These are phyloP conservation scores for Acanthamoeba healyi DNA, from an alignment of 208 protist species.

Conservation along the genomic window DNA sequence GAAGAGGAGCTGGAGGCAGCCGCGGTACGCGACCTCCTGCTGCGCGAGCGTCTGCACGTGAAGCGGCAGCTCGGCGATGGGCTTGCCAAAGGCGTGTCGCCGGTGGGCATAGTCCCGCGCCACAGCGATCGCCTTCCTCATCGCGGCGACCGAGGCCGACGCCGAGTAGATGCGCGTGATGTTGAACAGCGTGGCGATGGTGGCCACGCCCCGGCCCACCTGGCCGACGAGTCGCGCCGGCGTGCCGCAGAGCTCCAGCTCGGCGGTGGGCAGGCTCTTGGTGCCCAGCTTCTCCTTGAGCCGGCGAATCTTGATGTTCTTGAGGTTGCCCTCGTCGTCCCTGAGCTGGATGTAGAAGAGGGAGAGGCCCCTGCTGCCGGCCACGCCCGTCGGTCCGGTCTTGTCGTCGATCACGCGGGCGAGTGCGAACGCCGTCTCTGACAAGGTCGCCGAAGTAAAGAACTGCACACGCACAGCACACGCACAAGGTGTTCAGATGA, in stretches of 20 bases:
- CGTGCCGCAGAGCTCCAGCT: slow-evolving; percentile 76
- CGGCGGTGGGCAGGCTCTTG: slow-evolving; percentile 83
- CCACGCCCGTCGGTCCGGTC: slow-evolving; percentile 14
- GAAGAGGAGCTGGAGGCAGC: slow-evolving; percentile 67
- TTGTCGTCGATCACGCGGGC: slow-evolving; percentile 60
- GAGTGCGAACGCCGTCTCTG: slow-evolving; percentile 74
- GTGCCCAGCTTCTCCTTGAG: slow-evolving; percentile 86
- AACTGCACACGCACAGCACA: slow-evolving; percentile 28
- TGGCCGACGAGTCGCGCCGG: slow-evolving; percentile 69
- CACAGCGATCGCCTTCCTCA: slow-evolving; percentile 52
- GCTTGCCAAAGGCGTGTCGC: slow-evolving; percentile 74
- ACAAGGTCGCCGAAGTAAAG: slow-evolving; percentile 75
- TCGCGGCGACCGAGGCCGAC: neutral
- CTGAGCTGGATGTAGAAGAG: slow-evolving; percentile 68
- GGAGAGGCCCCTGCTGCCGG: slow-evolving; percentile 71
- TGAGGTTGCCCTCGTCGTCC: slow-evolving; percentile 61
- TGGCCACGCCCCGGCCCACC: slow-evolving; percentile 70
- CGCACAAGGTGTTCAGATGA: slow-evolving; percentile 11
- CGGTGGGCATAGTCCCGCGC: slow-evolving; percentile 75
- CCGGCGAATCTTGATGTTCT: slow-evolving; percentile 71
- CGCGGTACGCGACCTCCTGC: slow-evolving; percentile 69
- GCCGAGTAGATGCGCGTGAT: slow-evolving; percentile 76
- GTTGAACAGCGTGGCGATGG: slow-evolving; percentile 75
- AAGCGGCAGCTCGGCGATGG: slow-evolving; percentile 65
- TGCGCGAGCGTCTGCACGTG: slow-evolving; percentile 72